A percentile compares a stretch with the other conserved stretches of the same genome.
Evolutionary conservation across 2,329 filamentous ascomycete genomes (phyloP).

Genomic region (Colletotrichum sp.): DNA sequence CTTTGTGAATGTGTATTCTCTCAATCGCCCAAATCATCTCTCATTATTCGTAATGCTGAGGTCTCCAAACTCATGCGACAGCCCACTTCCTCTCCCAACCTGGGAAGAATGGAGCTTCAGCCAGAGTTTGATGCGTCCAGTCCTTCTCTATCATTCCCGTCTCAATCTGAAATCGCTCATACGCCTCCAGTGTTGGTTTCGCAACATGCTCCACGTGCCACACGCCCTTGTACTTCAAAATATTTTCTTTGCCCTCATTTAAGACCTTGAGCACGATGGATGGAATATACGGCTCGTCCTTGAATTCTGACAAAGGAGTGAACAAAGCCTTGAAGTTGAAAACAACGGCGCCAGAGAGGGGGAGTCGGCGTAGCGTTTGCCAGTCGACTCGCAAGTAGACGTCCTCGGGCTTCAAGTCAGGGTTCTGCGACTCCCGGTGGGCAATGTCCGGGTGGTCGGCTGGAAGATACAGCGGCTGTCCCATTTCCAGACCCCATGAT

Average conservation of each 20-base stretch:
- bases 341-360: constrained; percentile 75
- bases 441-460: constrained; percentile 69
- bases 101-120: constrained; percentile 77
- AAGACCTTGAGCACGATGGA: constrained; percentile 71
- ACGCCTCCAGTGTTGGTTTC: constrained; percentile 68
- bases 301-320: constrained; percentile 73
- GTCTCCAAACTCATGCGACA: background rate
- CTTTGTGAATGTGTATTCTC: background rate
- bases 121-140: constrained; percentile 74
- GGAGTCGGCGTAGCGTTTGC: constrained; percentile 83
- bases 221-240: constrained; percentile 84
- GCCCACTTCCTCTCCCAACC: constrained; percentile 79
- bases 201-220: constrained; percentile 80
- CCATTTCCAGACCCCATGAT: constrained; percentile 83
- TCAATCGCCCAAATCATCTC: background rate
- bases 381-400: constrained; percentile 81
- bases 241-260: constrained; percentile 68
- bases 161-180: constrained; percentile 69
- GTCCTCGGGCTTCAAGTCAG: constrained; percentile 60
- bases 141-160: constrained; percentile 62
- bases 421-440: constrained; percentile 63
- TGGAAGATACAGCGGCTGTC: constrained; percentile 77
- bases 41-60: background rate
- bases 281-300: constrained; percentile 76
- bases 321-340: constrained; percentile 93